Conservation (phyloP, 192 early-diverging fungal genomes). For the Coemansia sp. region DNA sequence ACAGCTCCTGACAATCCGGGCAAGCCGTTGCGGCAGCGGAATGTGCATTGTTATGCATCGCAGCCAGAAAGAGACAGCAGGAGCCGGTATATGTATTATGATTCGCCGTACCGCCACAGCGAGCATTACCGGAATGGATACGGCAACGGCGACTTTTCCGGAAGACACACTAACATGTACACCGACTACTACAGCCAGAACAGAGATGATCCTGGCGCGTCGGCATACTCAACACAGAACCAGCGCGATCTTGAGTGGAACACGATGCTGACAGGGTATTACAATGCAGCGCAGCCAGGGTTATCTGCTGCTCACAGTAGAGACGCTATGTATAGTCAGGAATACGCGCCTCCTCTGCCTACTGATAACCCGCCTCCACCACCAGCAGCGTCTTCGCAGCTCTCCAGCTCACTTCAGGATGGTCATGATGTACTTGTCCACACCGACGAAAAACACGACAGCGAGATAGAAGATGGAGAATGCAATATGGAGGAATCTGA, state of each 20-base stretch:
- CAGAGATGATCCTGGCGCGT: neutral
- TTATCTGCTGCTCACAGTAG: neutral
- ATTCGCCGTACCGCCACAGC: neutral
- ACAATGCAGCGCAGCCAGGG: neutral
- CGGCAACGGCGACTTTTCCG: neutral
- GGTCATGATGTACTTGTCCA: neutral
- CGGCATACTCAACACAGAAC: neutral
- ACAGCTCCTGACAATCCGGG: conserved; percentile 17
- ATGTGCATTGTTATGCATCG: neutral
- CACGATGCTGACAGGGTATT: conserved; percentile 32
- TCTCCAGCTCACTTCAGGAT: neutral
- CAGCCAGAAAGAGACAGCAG: neutral
- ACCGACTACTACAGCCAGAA: conserved; percentile 3
- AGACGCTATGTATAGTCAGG: neutral
- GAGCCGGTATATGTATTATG: neutral
- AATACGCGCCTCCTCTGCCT: neutral
- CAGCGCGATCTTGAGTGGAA: conserved; percentile 14
- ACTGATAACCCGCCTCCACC: neutral
- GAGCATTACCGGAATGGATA: neutral
- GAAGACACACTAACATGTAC: conserved; percentile 2
- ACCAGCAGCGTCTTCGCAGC: neutral
- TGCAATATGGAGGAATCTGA: conserved; percentile 49
- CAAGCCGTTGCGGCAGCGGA: conserved; percentile 11
- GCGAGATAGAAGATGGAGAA: conserved; percentile 46
- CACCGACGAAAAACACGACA: neutral